Evolutionary conservation across 2,329 filamentous ascomycete genomes (phyloP).

Genomic region (Cordyceps cateniannulata): DNA sequence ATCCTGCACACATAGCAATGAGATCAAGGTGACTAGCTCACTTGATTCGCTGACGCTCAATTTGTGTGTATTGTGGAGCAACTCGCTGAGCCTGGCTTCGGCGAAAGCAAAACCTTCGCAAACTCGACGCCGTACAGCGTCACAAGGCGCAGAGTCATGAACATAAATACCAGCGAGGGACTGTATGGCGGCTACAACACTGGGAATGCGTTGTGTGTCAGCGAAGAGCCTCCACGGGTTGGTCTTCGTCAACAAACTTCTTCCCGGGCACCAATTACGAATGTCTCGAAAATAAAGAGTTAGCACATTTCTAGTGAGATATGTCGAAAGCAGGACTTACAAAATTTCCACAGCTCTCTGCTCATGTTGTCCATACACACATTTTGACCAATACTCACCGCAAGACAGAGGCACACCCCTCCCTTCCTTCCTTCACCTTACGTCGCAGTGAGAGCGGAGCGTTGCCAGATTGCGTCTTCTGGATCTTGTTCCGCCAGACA

Average conservation of each 20-base stretch:
- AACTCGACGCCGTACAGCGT: slow-evolving; percentile 25
- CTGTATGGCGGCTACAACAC: slow-evolving; percentile 31
- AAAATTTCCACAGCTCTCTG: slow-evolving; percentile 4
- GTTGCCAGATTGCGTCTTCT: too few species aligned
- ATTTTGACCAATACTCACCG: background rate
- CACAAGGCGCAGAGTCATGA: slow-evolving; percentile 31
- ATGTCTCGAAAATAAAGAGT: slow-evolving; percentile 23
- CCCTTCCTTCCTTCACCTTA: too few species aligned
- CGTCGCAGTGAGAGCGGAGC: too few species aligned
- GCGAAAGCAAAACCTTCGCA: slow-evolving; percentile 27
- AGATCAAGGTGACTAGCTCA: slow-evolving; percentile 31
- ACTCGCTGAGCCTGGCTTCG: slow-evolving; percentile 23
- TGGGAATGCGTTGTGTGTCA: slow-evolving; percentile 29
- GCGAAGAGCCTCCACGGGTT: slow-evolving; percentile 35
- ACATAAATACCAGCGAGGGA: too few species aligned
- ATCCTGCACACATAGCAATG: slow-evolving; percentile 34
- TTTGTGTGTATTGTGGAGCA: slow-evolving; percentile 22
- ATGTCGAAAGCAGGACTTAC: background rate
- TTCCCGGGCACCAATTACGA: slow-evolving; percentile 34
- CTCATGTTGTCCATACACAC: slow-evolving; percentile 7
- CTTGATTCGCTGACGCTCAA: slow-evolving; percentile 20
- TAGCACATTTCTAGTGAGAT: background rate
- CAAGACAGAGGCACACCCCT: too few species aligned
- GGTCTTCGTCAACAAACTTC: slow-evolving; percentile 30
- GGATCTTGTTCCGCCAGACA: too few species aligned